Conservation (phyloP, 1,284 basidiomycete species). For the Neotropicomus parvogracilis region DNA sequence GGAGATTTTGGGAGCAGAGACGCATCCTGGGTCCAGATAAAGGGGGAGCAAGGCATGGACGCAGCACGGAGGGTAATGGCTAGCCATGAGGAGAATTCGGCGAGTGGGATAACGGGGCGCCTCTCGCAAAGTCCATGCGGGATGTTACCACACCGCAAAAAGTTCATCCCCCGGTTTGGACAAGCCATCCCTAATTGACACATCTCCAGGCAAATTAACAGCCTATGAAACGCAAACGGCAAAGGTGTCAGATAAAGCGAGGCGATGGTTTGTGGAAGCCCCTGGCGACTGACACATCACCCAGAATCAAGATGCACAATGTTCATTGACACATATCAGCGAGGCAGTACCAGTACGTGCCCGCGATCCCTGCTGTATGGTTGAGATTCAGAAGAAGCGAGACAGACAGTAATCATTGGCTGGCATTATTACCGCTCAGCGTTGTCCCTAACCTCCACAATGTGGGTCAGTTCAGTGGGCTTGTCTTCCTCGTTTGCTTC, state of each 20-base stretch:
- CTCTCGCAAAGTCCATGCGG: constrained; percentile 19
- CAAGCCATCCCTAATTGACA: constrained; percentile 30
- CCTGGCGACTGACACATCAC: constrained; percentile 25
- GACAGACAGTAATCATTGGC: constrained; percentile 19
- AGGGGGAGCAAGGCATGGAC: constrained; percentile 24
- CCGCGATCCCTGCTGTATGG: constrained; percentile 18
- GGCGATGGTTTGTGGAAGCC: constrained; percentile 18
- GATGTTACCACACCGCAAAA: constrained; percentile 28
- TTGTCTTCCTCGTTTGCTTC: neutral
- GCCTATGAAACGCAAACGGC: constrained; percentile 31
- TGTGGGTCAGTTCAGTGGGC: constrained; percentile 12
- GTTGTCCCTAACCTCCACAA: constrained; percentile 11
- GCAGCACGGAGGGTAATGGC: constrained; percentile 22
- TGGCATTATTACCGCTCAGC: constrained; percentile 27
- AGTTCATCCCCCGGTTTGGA: constrained; percentile 27
- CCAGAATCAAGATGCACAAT: constrained; percentile 17
- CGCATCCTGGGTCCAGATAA: constrained; percentile 26
- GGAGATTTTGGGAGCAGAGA: constrained; percentile 7
- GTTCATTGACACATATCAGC: constrained; percentile 27
- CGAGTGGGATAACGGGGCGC: constrained; percentile 19
- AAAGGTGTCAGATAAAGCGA: constrained; percentile 25
- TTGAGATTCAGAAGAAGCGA: constrained; percentile 16
- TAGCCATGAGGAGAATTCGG: constrained; percentile 27
- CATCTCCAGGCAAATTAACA: constrained; percentile 30
- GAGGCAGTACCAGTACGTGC: constrained; percentile 31